Percentiles rank a stretch among this genome's conserved stretches.
phyloP scores from a whole-genome alignment of 768 basidiomycete genomes.

The Fomitopsis pulvina region DNA sequence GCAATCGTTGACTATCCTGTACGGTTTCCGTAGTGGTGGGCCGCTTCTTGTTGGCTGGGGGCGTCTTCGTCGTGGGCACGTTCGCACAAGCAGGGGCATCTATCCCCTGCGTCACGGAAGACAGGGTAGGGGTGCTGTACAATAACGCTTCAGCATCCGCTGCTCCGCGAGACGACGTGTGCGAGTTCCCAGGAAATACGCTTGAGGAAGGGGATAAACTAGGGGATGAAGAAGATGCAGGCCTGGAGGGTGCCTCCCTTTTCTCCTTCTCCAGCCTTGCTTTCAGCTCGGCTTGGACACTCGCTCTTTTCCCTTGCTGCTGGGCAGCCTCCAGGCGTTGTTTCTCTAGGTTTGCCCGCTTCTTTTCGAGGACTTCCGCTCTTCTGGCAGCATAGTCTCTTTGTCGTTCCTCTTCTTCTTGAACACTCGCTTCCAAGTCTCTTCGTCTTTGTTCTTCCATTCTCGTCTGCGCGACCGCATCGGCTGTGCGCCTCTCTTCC shows the following conservation, averaged over 20 bases:
- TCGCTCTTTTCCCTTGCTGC: conserved; percentile 4
- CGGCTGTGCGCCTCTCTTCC: background rate
- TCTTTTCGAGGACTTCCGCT: background rate
- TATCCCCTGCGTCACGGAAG: too few species aligned
- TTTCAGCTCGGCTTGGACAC: background rate
- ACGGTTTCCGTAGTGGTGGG: too few species aligned
- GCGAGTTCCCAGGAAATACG: background rate
- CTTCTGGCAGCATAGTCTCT: background rate
- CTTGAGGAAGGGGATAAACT: background rate
- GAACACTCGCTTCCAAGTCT: background rate
- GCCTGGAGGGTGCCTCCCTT: background rate
- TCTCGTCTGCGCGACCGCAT: background rate
- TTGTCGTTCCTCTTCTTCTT: background rate
- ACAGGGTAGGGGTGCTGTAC: too few species aligned
- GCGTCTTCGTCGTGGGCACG: too few species aligned
- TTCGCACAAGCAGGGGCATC: too few species aligned
- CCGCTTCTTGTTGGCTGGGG: too few species aligned
- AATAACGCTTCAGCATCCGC: too few species aligned
- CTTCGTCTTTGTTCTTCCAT: background rate
- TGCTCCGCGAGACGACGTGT: too few species aligned
- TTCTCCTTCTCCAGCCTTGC: conserved; percentile 8
- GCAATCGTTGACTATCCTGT: too few species aligned
- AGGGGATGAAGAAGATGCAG: background rate
- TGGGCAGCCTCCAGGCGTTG: background rate
- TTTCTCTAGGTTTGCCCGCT: background rate